Conservation (phyloP, 2,329 filamentous ascomycete species). For the Leptodontidium sp. region DNA sequence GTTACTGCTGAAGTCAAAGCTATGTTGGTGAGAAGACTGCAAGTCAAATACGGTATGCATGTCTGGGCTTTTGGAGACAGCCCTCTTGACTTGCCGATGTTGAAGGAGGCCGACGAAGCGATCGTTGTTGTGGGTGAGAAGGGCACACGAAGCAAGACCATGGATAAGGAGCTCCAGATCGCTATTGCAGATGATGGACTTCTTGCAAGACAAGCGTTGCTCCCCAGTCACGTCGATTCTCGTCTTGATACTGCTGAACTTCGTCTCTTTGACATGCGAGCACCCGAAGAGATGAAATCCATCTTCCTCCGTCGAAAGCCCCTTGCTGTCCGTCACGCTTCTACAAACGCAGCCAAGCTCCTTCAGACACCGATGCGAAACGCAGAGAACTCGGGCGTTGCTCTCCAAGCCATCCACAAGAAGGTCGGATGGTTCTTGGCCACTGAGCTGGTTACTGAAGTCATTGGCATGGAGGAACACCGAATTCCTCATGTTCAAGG, state of each 20-base stretch:
- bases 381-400: not conserved
- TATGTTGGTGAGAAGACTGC: slow-evolving; percentile 54
- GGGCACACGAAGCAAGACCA: slow-evolving; percentile 56
- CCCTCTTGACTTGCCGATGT: slow-evolving; percentile 64
- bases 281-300: not conserved
- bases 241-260: slow-evolving; percentile 39
- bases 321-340: slow-evolving; percentile 40
- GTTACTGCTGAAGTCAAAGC: slow-evolving; percentile 61
- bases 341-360: slow-evolving; percentile 49
- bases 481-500: not conserved
- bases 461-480: not conserved
- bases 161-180: slow-evolving; percentile 56
- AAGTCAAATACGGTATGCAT: slow-evolving; percentile 45
- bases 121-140: slow-evolving; percentile 63
- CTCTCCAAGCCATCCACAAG: not conserved
- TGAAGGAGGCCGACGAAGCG: slow-evolving; percentile 59
- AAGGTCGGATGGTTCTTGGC: slow-evolving; percentile 1
- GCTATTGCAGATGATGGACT: slow-evolving; percentile 54
- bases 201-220: slow-evolving; percentile 54
- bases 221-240: slow-evolving; percentile 51
- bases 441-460: not conserved
- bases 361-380: slow-evolving; percentile 48
- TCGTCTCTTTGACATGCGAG: not conserved
- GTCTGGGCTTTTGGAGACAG: slow-evolving; percentile 70
- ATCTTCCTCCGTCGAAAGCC: slow-evolving; percentile 23